These are phyloP conservation scores for Leptoxyphium fumago DNA, from an alignment of 2,329 filamentous ascomycete genomes.

Conservation along the genomic window DNA sequence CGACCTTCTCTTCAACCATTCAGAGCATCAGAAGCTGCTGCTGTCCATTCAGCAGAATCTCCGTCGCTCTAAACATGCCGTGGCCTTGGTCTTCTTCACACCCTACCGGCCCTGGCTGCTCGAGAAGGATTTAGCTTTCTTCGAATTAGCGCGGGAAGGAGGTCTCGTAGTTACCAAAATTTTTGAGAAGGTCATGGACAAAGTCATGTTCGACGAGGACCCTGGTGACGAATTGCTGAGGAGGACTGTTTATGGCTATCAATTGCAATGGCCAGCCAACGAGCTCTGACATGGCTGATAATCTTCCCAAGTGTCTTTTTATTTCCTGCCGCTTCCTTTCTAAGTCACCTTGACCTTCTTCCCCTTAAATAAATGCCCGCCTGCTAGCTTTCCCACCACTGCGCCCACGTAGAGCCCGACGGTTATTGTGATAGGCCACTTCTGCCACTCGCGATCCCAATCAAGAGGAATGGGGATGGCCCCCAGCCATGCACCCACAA, in stretches of 20 bases:
- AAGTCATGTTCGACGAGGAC: conserved; percentile 79
- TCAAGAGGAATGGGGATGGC: conserved; percentile 91
- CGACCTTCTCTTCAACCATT: conserved; percentile 82
- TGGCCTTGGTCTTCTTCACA: conserved; percentile 82
- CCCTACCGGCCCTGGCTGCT: conserved; percentile 85
- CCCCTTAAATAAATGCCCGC: conserved; percentile 35
- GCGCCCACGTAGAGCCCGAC: conserved; percentile 71
- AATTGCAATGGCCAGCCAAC: conserved; percentile 44
- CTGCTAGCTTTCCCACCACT: conserved; percentile 49
- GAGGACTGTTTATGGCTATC: conserved; percentile 70
- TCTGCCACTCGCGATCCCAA: conserved; percentile 99
- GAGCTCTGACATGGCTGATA: neutral
- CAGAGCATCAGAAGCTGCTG: conserved; percentile 67
- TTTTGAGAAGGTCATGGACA: conserved; percentile 67
- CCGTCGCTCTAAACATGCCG: conserved; percentile 37
- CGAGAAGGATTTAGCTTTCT: conserved; percentile 74
- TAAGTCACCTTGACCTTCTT: conserved; percentile 29
- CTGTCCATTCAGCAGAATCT: conserved; percentile 56
- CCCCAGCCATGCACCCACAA: conserved; percentile 78
- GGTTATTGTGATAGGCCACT: conserved; percentile 87
- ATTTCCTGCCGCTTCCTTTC: neutral
- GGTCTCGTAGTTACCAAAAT: conserved; percentile 70
- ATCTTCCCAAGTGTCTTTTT: neutral
- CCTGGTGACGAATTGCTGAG: conserved; percentile 68
- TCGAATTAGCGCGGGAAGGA: conserved; percentile 54